phyloP scores from a whole-genome alignment of 2,329 filamentous ascomycete genomes.

The Aureobasidium sp. region DNA sequence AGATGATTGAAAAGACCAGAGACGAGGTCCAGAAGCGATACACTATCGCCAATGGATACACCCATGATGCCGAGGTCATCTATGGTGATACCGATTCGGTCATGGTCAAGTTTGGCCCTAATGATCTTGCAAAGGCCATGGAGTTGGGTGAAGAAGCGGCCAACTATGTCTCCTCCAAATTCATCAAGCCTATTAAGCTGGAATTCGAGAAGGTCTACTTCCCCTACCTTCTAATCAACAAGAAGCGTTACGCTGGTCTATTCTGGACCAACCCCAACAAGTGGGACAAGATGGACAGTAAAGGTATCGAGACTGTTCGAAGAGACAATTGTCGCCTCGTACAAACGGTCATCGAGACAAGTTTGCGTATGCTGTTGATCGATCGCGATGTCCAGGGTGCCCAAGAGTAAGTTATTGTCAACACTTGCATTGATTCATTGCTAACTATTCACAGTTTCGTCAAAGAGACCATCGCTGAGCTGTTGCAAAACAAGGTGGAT shows the following conservation, averaged over 20 bases:
- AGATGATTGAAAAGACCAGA: conserved; percentile 99
- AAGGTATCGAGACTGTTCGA: conserved; percentile 96
- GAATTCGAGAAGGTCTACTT: conserved; percentile 99
- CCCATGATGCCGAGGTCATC: conserved; percentile 90
- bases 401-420: conserved; percentile 63
- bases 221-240: conserved; percentile 97
- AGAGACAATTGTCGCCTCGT: conserved; percentile 94
- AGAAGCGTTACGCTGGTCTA: conserved; percentile 96
- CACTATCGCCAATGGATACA: conserved; percentile 88
- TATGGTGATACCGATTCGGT: conserved; percentile 99
- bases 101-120: conserved; percentile 97
- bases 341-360: conserved; percentile 95
- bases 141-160: conserved; percentile 90
- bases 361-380: conserved; percentile 89
- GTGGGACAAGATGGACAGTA: conserved; percentile 99
- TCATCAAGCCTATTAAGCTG: conserved; percentile 93
- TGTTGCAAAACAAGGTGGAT: conserved; percentile 95
- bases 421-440: background rate
- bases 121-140: conserved; percentile 82
- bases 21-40: conserved; percentile 88
- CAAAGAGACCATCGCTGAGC: conserved; percentile 88
- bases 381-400: conserved; percentile 84
- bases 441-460: conserved; percentile 63
- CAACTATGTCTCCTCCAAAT: conserved; percentile 79
- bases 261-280: conserved; percentile 94